Conservation (phyloP, 371 early-diverging fungal genomes). For the Zopfochytrium polystomum region DNA sequence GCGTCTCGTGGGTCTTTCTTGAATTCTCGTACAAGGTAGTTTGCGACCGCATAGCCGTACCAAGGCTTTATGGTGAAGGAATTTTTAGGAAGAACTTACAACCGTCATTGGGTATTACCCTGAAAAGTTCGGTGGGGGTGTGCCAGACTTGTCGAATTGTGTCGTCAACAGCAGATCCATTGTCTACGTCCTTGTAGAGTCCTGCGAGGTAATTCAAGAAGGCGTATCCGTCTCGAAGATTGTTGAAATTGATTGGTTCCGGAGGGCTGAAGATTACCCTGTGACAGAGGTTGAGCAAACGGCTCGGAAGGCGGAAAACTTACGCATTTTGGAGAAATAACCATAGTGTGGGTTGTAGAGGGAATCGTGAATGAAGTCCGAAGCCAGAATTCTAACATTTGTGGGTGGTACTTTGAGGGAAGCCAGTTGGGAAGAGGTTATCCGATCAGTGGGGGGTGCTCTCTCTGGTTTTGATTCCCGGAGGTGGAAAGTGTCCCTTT, state of each 20-base stretch:
- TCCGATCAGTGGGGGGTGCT: background rate
- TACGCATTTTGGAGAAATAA: constrained; percentile 93
- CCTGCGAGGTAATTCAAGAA: constrained; percentile 75
- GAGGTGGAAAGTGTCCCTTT: no score
- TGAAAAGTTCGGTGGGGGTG: constrained; percentile 94
- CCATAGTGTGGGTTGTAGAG: constrained; percentile 95
- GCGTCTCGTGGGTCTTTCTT: constrained; percentile 51
- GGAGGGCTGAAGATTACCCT: constrained; percentile 34
- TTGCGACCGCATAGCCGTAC: constrained; percentile 78
- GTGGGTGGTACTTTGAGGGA: constrained; percentile 4
- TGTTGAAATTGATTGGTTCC: constrained; percentile 52
- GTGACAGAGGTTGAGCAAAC: constrained; percentile 19
- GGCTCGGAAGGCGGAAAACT: constrained; percentile 55
- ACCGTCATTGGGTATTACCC: constrained; percentile 47
- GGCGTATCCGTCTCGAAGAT: constrained; percentile 73
- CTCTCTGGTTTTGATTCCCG: background rate
- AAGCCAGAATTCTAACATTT: constrained; percentile 27
- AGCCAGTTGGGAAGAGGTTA: background rate
- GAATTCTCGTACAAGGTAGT: constrained; percentile 79
- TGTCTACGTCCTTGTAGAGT: constrained; percentile 68
- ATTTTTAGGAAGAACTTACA: background rate
- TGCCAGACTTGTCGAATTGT: constrained; percentile 90
- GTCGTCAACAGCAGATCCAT: constrained; percentile 44
- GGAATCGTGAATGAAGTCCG: constrained; percentile 94
- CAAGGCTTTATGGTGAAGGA: constrained; percentile 24